Percentiles rank a stretch among this genome's conserved stretches.
phyloP scores from a whole-genome alignment of 768 basidiomycete species.

The Pisolithus sp. region DNA sequence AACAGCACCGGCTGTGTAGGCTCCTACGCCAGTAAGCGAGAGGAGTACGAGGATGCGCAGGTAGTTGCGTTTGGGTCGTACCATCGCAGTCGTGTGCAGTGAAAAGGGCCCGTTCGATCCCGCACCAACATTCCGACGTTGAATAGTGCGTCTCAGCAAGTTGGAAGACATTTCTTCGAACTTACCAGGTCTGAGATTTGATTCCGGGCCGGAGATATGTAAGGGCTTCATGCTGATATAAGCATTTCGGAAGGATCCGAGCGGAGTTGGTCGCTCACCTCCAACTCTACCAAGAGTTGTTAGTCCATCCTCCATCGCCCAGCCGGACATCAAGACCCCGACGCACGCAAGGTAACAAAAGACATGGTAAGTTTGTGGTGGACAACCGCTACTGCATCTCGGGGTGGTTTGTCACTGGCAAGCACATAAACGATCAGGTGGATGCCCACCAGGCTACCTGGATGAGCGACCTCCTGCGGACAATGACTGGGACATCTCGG shows the following conservation, averaged over 20 bases:
- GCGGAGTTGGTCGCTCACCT: conserved; percentile 11
- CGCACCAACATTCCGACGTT: neutral
- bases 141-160: conserved; percentile 6
- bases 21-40: conserved; percentile 16
- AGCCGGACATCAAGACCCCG: conserved; percentile 15
- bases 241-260: conserved; percentile 17
- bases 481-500: neutral
- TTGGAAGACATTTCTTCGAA: conserved; percentile 1
- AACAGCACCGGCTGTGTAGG: conserved; percentile 53
- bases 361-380: conserved; percentile 49
- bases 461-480: conserved; percentile 27
- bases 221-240: conserved; percentile 1
- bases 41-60: conserved; percentile 16
- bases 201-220: neutral
- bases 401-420: conserved; percentile 36
- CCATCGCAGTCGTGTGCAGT: conserved; percentile 1
- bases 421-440: conserved; percentile 30
- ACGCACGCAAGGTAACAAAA: conserved; percentile 33
- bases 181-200: neutral
- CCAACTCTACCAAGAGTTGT: too few relatives aligned
- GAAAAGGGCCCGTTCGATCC: conserved; percentile 14
- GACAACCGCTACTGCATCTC: conserved; percentile 18
- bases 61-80: neutral
- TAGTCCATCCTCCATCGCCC: neutral
- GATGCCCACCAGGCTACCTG: conserved; percentile 42